Percentiles rank a stretch among this genome's conserved stretches.
These are phyloP conservation scores for Phytophthora gonapodyides DNA, from an alignment of 352 stramenopile species.

Conservation along the genomic window DNA sequence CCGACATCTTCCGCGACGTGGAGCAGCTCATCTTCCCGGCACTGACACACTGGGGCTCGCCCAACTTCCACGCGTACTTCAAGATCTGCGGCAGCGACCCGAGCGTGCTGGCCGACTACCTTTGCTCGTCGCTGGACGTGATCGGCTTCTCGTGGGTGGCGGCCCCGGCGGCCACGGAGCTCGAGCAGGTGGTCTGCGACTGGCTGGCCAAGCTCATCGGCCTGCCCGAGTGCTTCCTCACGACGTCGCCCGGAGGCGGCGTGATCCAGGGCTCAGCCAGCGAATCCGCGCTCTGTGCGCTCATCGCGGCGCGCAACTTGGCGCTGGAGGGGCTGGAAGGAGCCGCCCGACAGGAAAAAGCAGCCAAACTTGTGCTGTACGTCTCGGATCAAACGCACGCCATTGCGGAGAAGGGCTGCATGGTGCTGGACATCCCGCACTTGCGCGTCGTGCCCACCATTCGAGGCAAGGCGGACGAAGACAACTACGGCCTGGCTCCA, in stretches of 20 bases:
- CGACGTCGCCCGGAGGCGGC: conserved; percentile 53
- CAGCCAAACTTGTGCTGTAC: conserved; percentile 60
- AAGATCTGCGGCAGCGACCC: conserved; percentile 55
- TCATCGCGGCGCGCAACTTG: conserved; percentile 47
- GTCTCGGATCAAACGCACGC: conserved; percentile 75
- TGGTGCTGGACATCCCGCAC: conserved; percentile 66
- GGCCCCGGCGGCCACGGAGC: conserved; percentile 61
- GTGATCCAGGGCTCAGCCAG: conserved; percentile 74
- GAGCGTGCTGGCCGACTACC: conserved; percentile 57
- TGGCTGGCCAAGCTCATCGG: conserved; percentile 65
- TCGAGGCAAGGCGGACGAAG: conserved; percentile 44
- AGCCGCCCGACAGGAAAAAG: conserved; percentile 34
- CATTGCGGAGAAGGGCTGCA: conserved; percentile 68
- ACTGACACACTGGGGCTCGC: conserved; percentile 71
- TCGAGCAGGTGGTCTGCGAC: conserved; percentile 73
- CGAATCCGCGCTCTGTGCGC: conserved; percentile 57
- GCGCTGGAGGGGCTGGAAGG: conserved; percentile 45
- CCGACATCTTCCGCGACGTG: conserved; percentile 62
- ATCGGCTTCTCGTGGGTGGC: conserved; percentile 72
- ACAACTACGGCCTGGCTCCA: conserved; percentile 59
- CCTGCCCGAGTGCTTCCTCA: conserved; percentile 61
- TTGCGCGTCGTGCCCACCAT: conserved; percentile 56
- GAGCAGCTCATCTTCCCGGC: conserved; percentile 65
- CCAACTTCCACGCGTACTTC: conserved; percentile 74
- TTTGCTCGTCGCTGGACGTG: conserved; percentile 59